Percentiles rank a stretch among this genome's conserved stretches.
These are phyloP conservation scores for Debaryomyces udenii DNA, from an alignment of 1,139 yeast species.

Conservation along the genomic window DNA sequence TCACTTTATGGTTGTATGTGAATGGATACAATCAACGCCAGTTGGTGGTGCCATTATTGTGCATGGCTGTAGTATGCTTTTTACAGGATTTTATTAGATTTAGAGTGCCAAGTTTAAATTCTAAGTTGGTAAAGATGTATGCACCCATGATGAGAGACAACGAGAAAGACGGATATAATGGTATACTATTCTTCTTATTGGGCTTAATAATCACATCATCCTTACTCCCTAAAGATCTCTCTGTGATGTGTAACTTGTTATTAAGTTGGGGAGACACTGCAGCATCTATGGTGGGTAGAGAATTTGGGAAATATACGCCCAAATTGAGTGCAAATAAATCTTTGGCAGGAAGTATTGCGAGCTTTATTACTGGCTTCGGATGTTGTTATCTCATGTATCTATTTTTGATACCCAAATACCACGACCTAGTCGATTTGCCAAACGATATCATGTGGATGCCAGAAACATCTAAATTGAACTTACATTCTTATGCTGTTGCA, in stretches of 20 bases:
- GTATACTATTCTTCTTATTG: constrained; percentile 80
- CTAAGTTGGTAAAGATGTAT: constrained; percentile 60
- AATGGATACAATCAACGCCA: constrained; percentile 57
- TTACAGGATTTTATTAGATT: constrained; percentile 73
- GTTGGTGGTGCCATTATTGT: constrained; percentile 59
- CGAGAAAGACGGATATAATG: constrained; percentile 73
- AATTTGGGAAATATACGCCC: constrained; percentile 82
- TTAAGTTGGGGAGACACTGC: constrained; percentile 98
- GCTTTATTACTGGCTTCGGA: constrained; percentile 71
- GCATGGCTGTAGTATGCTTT: constrained; percentile 57
- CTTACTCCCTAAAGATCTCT: constrained; percentile 77
- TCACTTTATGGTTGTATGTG: constrained; percentile 74
- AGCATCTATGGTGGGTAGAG: constrained; percentile 90
- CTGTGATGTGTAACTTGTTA: constrained; percentile 72
- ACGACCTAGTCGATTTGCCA: constrained; percentile 47
- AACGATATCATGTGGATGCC: constrained; percentile 69
- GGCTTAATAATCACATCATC: constrained; percentile 76
- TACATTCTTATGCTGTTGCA: constrained; percentile 57
- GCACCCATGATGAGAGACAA: constrained; percentile 85
- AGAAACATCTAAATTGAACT: constrained; percentile 56
- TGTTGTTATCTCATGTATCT: constrained; percentile 73
- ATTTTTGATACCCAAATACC: constrained; percentile 63
- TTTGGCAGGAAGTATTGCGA: constrained; percentile 87
- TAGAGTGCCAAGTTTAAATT: constrained; percentile 60
- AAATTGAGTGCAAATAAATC: constrained; percentile 73